Evolutionary conservation across 345 rosid species (phyloP).

Genomic region (Nephelium lappaceum): DNA sequence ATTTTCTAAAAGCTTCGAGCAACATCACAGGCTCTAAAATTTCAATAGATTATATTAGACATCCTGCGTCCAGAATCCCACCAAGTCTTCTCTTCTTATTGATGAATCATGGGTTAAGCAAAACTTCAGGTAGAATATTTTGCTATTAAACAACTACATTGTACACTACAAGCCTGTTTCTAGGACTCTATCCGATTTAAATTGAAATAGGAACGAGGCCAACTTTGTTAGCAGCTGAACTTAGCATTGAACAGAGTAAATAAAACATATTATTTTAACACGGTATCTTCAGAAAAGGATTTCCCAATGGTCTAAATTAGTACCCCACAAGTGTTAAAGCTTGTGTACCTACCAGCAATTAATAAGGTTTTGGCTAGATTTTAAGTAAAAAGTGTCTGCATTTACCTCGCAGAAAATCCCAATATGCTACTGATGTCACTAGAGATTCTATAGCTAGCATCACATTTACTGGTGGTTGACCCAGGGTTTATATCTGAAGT

Average conservation of each 20-base stretch:
- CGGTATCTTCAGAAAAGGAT: background rate
- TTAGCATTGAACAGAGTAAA: background rate
- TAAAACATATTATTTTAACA: background rate
- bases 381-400: constrained; percentile 14
- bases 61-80: no score
- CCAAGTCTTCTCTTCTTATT: no score
- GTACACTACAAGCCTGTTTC: background rate
- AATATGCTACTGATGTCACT: constrained; percentile 18
- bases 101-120: no score
- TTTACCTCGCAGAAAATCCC: constrained; percentile 47
- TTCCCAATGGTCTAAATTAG: background rate
- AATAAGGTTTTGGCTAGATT: background rate
- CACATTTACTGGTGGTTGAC: constrained; percentile 22
- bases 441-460: background rate
- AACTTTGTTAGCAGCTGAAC: background rate
- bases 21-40: no score
- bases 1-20: no score
- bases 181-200: background rate
- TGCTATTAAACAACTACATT: no score
- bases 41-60: background rate
- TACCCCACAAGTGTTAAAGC: background rate
- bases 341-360: constrained; percentile 5
- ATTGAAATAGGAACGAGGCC: background rate
- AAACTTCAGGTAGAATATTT: no score
- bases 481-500: constrained; percentile 25